Conservation (phyloP, 75 land plant species). For the Ceratopteris richardii region DNA sequence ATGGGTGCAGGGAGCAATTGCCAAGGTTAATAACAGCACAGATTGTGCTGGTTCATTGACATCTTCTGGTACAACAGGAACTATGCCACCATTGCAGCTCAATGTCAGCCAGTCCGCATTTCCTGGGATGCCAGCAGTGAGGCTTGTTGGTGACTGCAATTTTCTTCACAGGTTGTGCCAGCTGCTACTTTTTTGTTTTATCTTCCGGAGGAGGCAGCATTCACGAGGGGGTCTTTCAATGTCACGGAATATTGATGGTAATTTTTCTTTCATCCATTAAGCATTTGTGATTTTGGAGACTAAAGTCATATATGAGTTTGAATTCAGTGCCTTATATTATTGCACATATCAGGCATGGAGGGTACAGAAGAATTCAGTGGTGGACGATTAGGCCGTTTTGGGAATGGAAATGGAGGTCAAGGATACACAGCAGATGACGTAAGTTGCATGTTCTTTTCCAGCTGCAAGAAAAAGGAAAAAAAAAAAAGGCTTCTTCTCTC, state of each 20-base stretch:
- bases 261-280: no score
- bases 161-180: slow-evolving; percentile 96
- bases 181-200: slow-evolving; percentile 80
- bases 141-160: slow-evolving; percentile 96
- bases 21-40: slow-evolving; percentile 77
- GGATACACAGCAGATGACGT: slow-evolving; percentile 99
- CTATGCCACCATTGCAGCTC: slow-evolving; percentile 52
- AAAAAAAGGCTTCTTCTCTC: background rate
- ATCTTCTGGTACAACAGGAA: slow-evolving; percentile 51
- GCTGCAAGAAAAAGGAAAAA: background rate
- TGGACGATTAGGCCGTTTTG: slow-evolving; percentile 43
- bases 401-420: slow-evolving; percentile 95
- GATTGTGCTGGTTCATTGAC: slow-evolving; percentile 52
- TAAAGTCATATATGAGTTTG: no score
- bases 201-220: slow-evolving; percentile 72
- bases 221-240: slow-evolving; percentile 38
- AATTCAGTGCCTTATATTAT: no score
- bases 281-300: no score
- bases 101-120: slow-evolving; percentile 91
- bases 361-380: slow-evolving; percentile 55
- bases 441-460: background rate
- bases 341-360: slow-evolving; percentile 44
- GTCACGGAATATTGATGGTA: background rate
- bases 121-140: slow-evolving; percentile 98
- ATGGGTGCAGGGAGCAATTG: slow-evolving; percentile 99